These are phyloP conservation scores for Colletotrichum sansevieriae DNA, from an alignment of 2,329 filamentous ascomycete species.

Conservation along the genomic window DNA sequence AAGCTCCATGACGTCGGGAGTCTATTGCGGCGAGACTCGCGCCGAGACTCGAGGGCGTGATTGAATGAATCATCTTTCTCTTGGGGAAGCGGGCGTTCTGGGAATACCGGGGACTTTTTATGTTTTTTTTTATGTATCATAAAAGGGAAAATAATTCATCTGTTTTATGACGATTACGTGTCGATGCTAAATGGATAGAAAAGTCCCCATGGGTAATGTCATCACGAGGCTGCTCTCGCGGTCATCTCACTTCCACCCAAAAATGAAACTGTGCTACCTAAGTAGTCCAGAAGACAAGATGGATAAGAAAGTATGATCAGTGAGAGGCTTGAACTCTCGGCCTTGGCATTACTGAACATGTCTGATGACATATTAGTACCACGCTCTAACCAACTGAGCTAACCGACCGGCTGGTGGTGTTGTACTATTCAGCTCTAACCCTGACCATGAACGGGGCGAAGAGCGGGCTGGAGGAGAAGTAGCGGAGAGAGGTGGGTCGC, in stretches of 20 bases:
- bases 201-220: slow-evolving; percentile 9
- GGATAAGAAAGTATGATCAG: background rate
- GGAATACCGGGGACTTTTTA: background rate
- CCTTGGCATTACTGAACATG: slow-evolving; percentile 22
- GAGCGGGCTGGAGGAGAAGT: background rate
- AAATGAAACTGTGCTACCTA: background rate
- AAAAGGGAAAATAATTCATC: background rate
- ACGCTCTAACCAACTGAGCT: slow-evolving; percentile 25
- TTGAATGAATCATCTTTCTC: background rate
- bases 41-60: slow-evolving; percentile 29
- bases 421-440: background rate
- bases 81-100: slow-evolving; percentile 24
- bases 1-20: slow-evolving; percentile 53
- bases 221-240: slow-evolving; percentile 17
- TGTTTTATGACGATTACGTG: background rate
- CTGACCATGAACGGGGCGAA: background rate
- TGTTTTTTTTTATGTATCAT: background rate
- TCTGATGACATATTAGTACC: slow-evolving; percentile 17
- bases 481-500: background rate
- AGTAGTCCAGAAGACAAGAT: too few relatives aligned
- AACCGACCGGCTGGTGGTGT: background rate
- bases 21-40: slow-evolving; percentile 44
- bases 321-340: slow-evolving; percentile 21
- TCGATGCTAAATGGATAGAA: slow-evolving; percentile 5
- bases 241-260: background rate